These are phyloP conservation scores for Elongisporangium undulatum DNA, from an alignment of 352 stramenopile species.

Conservation along the genomic window DNA sequence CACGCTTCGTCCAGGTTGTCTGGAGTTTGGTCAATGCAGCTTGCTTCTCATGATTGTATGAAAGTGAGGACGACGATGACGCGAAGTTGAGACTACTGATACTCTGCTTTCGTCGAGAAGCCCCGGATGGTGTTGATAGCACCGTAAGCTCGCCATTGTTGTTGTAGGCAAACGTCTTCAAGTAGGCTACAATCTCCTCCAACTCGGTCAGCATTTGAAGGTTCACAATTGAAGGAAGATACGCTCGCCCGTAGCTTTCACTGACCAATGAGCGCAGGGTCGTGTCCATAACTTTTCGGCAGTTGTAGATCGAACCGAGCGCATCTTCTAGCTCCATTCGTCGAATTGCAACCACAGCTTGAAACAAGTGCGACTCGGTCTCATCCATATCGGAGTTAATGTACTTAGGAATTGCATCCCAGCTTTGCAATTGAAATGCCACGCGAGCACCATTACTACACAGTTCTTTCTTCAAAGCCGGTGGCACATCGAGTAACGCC, in stretches of 20 bases:
- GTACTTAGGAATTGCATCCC: slow-evolving; percentile 79
- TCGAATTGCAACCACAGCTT: slow-evolving; percentile 93
- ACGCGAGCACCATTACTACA: slow-evolving; percentile 79
- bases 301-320: slow-evolving; percentile 90
- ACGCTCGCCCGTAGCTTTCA: slow-evolving; percentile 97
- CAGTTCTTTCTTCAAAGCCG: slow-evolving; percentile 79
- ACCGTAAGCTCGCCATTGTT: slow-evolving; percentile 79
- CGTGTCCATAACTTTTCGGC: slow-evolving; percentile 94
- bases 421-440: slow-evolving; percentile 82
- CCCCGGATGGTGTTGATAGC: slow-evolving; percentile 35
- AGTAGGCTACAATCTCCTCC: slow-evolving; percentile 85
- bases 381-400: slow-evolving; percentile 88
- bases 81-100: slow-evolving; percentile 82
- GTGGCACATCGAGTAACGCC: slow-evolving; percentile 67
- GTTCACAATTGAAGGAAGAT: slow-evolving; percentile 95
- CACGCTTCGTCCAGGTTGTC: slow-evolving; percentile 79
- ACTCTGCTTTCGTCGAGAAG: slow-evolving; percentile 57
- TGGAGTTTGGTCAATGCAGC: slow-evolving; percentile 70
- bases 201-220: slow-evolving; percentile 98
- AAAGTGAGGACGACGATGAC: slow-evolving; percentile 64
- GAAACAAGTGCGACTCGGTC: slow-evolving; percentile 79
- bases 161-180: slow-evolving; percentile 74
- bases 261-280: slow-evolving; percentile 96
- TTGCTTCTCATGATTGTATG: slow-evolving; percentile 71
- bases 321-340: slow-evolving; percentile 92